phyloP scores from a whole-genome alignment of 176 grass and related monocot genomes.

The Aechmea fasciata region DNA sequence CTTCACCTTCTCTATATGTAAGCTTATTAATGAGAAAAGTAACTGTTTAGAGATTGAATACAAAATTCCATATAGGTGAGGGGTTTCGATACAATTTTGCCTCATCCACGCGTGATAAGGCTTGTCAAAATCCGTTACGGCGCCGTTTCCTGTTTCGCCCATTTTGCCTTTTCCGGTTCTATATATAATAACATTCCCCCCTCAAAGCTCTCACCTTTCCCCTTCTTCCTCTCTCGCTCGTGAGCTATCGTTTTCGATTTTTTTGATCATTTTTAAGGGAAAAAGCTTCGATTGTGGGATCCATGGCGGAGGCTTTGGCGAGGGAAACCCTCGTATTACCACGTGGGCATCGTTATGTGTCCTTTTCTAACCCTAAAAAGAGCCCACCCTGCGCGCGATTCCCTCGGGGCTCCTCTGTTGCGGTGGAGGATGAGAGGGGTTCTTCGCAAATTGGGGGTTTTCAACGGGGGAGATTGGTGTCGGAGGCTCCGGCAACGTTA shows the following conservation, averaged over 20 bases:
- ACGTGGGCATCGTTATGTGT: constrained; percentile 9
- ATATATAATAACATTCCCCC: no score
- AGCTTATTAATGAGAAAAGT: no score
- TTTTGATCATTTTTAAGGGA: no score
- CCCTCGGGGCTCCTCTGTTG: constrained; percentile 29
- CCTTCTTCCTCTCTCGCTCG: neutral
- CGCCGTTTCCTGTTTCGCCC: neutral
- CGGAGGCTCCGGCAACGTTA: constrained; percentile 30
- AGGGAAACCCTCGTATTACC: constrained; percentile 27
- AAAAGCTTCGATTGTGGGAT: neutral
- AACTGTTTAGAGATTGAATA: no score
- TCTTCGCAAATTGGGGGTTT: constrained; percentile 31
- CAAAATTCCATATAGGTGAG: no score
- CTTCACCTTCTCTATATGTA: no score
- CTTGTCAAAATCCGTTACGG: neutral
- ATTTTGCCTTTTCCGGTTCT: neutral
- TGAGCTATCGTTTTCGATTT: neutral
- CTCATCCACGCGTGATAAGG: neutral
- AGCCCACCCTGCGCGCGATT: constrained; percentile 16
- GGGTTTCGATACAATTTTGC: no score
- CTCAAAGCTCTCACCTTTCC: neutral
- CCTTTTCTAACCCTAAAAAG: constrained; percentile 23
- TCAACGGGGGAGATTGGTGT: constrained; percentile 36
- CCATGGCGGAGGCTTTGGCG: constrained; percentile 38
- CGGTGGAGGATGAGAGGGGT: neutral